phyloP scores from a whole-genome alignment of 345 rosid species.

The Salix koriyanagi region DNA sequence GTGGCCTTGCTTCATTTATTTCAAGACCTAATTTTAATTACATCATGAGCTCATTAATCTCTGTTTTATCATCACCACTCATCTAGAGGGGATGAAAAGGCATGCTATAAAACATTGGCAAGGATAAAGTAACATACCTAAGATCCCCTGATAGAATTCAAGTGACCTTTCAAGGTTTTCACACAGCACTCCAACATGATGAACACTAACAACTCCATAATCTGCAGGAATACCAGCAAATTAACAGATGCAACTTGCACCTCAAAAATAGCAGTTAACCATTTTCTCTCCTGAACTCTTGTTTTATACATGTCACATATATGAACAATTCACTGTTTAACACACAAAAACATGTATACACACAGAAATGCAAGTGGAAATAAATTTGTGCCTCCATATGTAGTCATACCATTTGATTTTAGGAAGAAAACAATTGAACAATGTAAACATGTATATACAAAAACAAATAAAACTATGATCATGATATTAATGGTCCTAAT shows the following conservation, averaged over 20 bases:
- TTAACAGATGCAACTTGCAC: not conserved
- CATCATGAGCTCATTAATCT: slow-evolving; percentile 1
- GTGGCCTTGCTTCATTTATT: slow-evolving; percentile 88
- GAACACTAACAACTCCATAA: slow-evolving; percentile 75
- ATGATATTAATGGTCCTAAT: not conserved
- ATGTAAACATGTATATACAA: too few relatives aligned
- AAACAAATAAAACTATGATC: too few relatives aligned
- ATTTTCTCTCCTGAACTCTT: not conserved
- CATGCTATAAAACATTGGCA: not conserved
- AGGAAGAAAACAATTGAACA: too few relatives aligned
- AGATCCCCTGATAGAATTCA: slow-evolving; percentile 71
- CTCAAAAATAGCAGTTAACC: not conserved
- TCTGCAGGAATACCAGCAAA: slow-evolving; percentile 39
- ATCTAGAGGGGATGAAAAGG: not conserved
- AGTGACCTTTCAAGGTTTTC: slow-evolving; percentile 80
- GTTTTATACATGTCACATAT: not conserved
- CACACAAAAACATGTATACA: not conserved
- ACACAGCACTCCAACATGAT: slow-evolving; percentile 87
- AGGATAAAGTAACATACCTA: slow-evolving; percentile 36
- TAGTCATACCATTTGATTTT: not conserved
- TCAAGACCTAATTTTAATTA: slow-evolving; percentile 54
- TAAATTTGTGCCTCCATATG: not conserved
- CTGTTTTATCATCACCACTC: not conserved
- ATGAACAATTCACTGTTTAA: not conserved
- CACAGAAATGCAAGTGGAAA: not conserved